A percentile compares a stretch with the other conserved stretches of the same genome.
phyloP scores from a whole-genome alignment of 306 rosid species.

The Ziziphus jujuba region DNA sequence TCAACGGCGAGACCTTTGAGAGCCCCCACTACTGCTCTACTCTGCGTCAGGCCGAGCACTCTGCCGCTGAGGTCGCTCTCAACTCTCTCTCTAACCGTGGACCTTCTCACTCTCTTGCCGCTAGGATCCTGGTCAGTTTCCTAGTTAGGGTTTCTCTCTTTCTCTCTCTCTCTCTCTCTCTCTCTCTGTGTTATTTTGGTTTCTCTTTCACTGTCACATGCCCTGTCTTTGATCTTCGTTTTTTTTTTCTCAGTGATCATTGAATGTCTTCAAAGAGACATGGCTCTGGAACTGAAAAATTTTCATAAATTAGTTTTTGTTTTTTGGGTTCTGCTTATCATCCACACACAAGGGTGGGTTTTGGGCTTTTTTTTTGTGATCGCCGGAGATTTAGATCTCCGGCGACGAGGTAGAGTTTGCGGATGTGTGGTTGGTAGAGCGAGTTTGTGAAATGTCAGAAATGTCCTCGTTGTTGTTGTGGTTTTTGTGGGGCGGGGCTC shows the following conservation, averaged over 20 bases:
- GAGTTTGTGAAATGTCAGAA: slow-evolving; percentile 37
- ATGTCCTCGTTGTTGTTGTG: slow-evolving; percentile 20
- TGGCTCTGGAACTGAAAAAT: background rate
- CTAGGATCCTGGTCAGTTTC: slow-evolving; percentile 74
- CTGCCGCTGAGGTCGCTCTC: slow-evolving; percentile 98
- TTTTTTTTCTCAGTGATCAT: slow-evolving; percentile 21
- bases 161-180: slow-evolving; percentile 3
- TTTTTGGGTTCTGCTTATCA: background rate
- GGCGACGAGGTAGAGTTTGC: background rate
- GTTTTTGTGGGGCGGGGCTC: background rate
- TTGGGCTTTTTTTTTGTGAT: background rate
- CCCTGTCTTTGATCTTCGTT: background rate
- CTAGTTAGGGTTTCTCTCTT: background rate
- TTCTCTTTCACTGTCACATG: background rate
- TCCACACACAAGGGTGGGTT: background rate
- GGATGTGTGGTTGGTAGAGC: background rate
- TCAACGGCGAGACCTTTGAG: slow-evolving; percentile 93
- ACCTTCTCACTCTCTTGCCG: slow-evolving; percentile 93
- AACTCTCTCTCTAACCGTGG: slow-evolving; percentile 84
- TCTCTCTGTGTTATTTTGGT: slow-evolving; percentile 17
- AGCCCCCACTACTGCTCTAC: slow-evolving; percentile 85
- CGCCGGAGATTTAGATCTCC: slow-evolving; percentile 21
- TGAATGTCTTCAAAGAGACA: background rate
- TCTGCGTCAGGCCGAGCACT: slow-evolving; percentile 97
- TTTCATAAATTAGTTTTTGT: too few relatives aligned